These are phyloP conservation scores for Euryodendron excelsum DNA, from an alignment of 148 eudicot species.

Conservation along the genomic window DNA sequence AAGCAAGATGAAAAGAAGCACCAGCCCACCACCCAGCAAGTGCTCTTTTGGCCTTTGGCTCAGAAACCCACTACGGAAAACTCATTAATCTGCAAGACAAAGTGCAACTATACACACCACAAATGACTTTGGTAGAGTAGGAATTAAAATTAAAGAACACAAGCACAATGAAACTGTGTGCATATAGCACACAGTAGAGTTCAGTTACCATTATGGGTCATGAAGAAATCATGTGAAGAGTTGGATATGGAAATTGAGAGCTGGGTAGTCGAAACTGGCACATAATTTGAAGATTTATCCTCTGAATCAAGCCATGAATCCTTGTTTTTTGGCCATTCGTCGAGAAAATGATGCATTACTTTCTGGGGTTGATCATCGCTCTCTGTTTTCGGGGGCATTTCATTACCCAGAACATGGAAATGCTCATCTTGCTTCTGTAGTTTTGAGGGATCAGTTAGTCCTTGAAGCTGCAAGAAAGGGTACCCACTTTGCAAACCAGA, in stretches of 20 bases:
- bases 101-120: background rate
- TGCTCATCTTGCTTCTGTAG: slow-evolving; percentile 20
- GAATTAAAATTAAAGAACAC: background rate
- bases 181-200: background rate
- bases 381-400: slow-evolving; percentile 9
- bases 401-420: slow-evolving; percentile 14
- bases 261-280: slow-evolving; percentile 29
- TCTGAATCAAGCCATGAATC: slow-evolving; percentile 33
- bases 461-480: slow-evolving; percentile 24
- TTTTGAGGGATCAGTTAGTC: slow-evolving; percentile 17
- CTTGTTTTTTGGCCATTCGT: slow-evolving; percentile 42
- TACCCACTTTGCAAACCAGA: slow-evolving; percentile 24
- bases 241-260: slow-evolving; percentile 50
- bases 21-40: slow-evolving; percentile 37
- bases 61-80: slow-evolving; percentile 35
- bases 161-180: background rate
- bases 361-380: slow-evolving; percentile 35
- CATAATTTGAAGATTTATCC: slow-evolving; percentile 20
- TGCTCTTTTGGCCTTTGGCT: slow-evolving; percentile 37
- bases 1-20: slow-evolving; percentile 2
- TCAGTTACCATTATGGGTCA: slow-evolving; percentile 33
- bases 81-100: slow-evolving; percentile 46
- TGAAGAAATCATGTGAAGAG: slow-evolving; percentile 43
- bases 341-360: slow-evolving; percentile 59
- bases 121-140: background rate